Base-by-base conservation (phyloP, 2,329 filamentous ascomycete species). In the Aureobasidium lini region DNA sequence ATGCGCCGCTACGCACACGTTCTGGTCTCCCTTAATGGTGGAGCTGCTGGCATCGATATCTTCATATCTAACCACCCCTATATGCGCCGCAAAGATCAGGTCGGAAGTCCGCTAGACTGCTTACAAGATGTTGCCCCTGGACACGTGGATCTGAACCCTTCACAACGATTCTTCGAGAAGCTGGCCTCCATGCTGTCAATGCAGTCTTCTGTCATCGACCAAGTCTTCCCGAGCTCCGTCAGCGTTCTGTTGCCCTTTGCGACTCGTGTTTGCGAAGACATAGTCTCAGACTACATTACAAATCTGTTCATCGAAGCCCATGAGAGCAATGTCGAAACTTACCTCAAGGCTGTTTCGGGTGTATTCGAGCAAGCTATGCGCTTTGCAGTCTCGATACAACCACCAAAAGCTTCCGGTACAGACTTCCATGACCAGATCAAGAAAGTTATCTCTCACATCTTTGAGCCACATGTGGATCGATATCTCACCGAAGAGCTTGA, bases 1-100 rank as follows among this genome's bases (percentile, higher is more conserved):
- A 96, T 97, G 93, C 85, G 82, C 65, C 84, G 88, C 68, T 97
- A 96, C 72, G 92, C 92, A 2, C 85, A 90, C 66, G 91, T 99
- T 15, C 76, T 99, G 60, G 85, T 89, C 60, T 82, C 83, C 1
- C 78, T 99, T 46, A 95, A 95, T 70, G 90, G 89, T 29, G 91
- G 90, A 15, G 80, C 81, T 42, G 86, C 87, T 13, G 90, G 84
- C 9, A 79, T 95, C 49, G 90, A 97, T 57, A 79, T 91, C 1
- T 97, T 96, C 70, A 70, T 73, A n/a, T 87, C 93, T 59, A 93
- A 94, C 66, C 90, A 96, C 69, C 88, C 90, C 0, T 77, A 97
- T 57, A 88, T 97, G 72, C 80, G 84, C 59, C 86, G 90, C 61
- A 84, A 83, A 61, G 84, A 88, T 47, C 78, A 87, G 47, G 77